Conservation (phyloP, 1,139 yeast genomes). For the Debaryomyces robertsiae region DNA sequence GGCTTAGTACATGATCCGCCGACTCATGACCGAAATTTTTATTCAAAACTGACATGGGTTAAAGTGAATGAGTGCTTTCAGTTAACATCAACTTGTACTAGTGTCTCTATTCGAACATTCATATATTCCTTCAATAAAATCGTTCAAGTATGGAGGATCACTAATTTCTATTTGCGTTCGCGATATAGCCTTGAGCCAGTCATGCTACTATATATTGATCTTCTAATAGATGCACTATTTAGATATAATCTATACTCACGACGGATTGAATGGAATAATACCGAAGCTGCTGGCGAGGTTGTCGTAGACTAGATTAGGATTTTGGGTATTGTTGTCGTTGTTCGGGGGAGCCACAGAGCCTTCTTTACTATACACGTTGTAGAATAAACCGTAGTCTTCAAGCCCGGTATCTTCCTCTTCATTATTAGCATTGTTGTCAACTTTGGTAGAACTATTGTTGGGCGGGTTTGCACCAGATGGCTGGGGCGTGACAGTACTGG, state of each 20-base stretch:
- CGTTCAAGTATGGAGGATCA: not conserved
- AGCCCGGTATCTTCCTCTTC: conserved; percentile 25
- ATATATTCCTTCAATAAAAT: not conserved
- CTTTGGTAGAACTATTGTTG: conserved; percentile 12
- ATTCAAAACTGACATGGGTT: conserved; percentile 4
- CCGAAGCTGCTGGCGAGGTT: conserved; percentile 31
- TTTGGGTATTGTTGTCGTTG: conserved; percentile 14
- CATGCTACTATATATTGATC: not conserved
- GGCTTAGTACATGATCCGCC: conserved; percentile 3
- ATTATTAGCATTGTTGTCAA: conserved; percentile 14
- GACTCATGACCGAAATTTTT: conserved; percentile 1
- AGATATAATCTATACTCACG: conserved; percentile 16
- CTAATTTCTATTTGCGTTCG: not conserved
- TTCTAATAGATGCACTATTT: not conserved
- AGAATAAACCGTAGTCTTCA: conserved; percentile 42
- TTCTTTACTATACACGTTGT: conserved; percentile 39
- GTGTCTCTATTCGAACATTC: not conserved
- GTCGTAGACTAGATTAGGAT: conserved; percentile 19
- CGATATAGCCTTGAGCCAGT: not conserved
- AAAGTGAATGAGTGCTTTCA: not conserved
- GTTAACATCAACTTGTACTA: conserved; percentile 1
- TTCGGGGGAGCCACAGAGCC: conserved; percentile 34
- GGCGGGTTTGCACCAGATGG: conserved; percentile 10
- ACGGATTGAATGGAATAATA: conserved; percentile 41
- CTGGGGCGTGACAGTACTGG: conserved; percentile 24